Evolutionary conservation across 116 monocot species (phyloP).

Genomic region (Phalaenopsis hybrid): DNA sequence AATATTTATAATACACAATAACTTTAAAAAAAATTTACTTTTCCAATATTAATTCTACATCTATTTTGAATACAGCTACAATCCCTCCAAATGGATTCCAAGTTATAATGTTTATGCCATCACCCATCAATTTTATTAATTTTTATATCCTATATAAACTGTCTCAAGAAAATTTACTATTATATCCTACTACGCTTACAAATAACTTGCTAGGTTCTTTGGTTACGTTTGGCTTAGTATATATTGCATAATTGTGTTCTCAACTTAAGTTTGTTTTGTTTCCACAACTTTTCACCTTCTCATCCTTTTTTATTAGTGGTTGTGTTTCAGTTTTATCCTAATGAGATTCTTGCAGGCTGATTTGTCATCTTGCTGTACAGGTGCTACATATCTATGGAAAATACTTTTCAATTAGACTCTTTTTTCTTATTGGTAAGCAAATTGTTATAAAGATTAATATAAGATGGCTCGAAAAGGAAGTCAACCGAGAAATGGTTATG

Average conservation of each 20-base stretch:
- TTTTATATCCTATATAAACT: no score
- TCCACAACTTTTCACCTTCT: background rate
- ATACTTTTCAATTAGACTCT: background rate
- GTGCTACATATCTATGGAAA: background rate
- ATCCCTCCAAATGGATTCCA: no score
- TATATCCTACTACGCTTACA: background rate
- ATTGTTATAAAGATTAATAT: background rate
- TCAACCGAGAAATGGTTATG: conserved; percentile 37
- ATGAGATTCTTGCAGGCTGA: background rate
- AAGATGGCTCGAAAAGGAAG: conserved; percentile 64
- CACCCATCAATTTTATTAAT: background rate
- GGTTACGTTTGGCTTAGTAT: background rate
- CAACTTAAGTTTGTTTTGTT: background rate
- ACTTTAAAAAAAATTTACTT: no score
- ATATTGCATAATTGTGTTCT: background rate
- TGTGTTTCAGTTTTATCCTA: conserved; percentile 2
- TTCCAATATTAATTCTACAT: no score
- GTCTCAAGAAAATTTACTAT: background rate
- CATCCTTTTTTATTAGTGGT: background rate
- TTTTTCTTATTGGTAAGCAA: background rate
- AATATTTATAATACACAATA: no score
- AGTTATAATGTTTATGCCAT: background rate
- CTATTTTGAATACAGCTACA: no score
- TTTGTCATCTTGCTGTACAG: background rate
- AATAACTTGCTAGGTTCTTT: background rate